Conservation (phyloP, 495 filamentous ascomycete genomes). For the Penicillium samsonianum region DNA sequence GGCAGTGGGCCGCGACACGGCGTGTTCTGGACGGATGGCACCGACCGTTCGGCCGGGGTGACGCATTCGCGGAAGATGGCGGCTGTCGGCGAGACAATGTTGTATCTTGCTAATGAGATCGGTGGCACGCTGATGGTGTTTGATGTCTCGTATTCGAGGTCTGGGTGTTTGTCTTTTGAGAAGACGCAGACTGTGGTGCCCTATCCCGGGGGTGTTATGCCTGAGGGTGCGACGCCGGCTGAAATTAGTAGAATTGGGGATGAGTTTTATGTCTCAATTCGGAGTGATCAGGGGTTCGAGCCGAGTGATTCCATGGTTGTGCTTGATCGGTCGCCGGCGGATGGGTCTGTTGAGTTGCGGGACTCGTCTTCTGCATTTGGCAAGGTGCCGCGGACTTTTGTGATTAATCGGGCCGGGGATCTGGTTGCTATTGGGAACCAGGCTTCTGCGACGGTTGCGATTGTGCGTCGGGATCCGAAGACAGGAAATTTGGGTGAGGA, state of each 20-base stretch:
- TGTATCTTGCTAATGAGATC: constrained; percentile 68
- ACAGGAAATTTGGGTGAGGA: constrained; percentile 57
- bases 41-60: neutral
- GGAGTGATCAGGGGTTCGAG: constrained; percentile 40
- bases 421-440: constrained; percentile 65
- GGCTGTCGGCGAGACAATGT: constrained; percentile 35
- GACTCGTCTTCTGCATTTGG: constrained; percentile 60
- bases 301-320: constrained; percentile 39
- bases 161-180: constrained; percentile 44
- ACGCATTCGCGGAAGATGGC: constrained; percentile 27
- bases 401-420: constrained; percentile 62
- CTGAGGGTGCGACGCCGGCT: constrained; percentile 36
- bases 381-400: constrained; percentile 62
- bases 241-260: constrained; percentile 36
- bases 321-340: constrained; percentile 31
- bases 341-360: constrained; percentile 53
- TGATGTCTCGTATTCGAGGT: constrained; percentile 53
- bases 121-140: constrained; percentile 59
- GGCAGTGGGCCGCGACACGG: constrained; percentile 71
- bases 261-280: constrained; percentile 45
- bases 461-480: constrained; percentile 57
- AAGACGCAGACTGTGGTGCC: constrained; percentile 36
- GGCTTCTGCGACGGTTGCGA: constrained; percentile 55
- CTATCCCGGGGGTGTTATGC: constrained; percentile 31
- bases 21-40: constrained; percentile 50